Percentiles rank a stretch among this genome's conserved stretches.
These are phyloP conservation scores for Borovskyia barvae DNA, from an alignment of 208 protist species.

Conservation along the genomic window DNA sequence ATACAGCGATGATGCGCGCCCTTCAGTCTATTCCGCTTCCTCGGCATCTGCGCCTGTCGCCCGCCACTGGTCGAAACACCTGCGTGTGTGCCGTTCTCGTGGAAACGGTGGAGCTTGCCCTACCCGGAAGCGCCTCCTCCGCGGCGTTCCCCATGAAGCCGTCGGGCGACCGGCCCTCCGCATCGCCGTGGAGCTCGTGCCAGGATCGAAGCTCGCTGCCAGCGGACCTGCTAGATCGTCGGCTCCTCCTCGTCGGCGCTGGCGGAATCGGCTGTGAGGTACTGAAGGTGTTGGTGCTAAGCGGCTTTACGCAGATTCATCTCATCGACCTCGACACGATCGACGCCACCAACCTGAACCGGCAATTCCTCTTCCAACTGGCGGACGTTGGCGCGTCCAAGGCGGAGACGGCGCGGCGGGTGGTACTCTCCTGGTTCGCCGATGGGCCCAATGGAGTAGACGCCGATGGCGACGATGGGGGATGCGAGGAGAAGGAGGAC, in stretches of 20 bases:
- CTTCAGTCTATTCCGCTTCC: too few species aligned
- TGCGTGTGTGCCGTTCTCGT: too few species aligned
- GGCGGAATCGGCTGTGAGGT: constrained; percentile 99
- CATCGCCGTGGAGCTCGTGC: too few species aligned
- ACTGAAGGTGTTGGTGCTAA: constrained; percentile 97
- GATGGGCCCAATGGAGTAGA: too few species aligned
- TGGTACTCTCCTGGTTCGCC: constrained; percentile 60
- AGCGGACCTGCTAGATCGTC: constrained; percentile 13
- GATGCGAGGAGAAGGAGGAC: neutral
- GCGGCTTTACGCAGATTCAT: constrained; percentile 94
- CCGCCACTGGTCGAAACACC: too few species aligned
- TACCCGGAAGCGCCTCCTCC: too few species aligned
- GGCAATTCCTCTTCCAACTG: constrained; percentile 98
- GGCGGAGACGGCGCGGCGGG: constrained; percentile 71
- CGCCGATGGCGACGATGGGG: neutral
- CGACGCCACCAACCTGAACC: constrained; percentile 98
- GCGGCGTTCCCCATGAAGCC: too few species aligned
- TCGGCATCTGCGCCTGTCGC: too few species aligned
- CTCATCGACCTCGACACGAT: constrained; percentile 99
- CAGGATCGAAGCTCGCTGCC: neutral
- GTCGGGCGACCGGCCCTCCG: too few species aligned
- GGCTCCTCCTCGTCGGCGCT: constrained; percentile 96
- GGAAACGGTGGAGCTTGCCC: too few species aligned
- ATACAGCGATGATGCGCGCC: too few species aligned
- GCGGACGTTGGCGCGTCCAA: constrained; percentile 96